phyloP scores from a whole-genome alignment of 2,329 filamentous ascomycete species.

The Didymella sp. region DNA sequence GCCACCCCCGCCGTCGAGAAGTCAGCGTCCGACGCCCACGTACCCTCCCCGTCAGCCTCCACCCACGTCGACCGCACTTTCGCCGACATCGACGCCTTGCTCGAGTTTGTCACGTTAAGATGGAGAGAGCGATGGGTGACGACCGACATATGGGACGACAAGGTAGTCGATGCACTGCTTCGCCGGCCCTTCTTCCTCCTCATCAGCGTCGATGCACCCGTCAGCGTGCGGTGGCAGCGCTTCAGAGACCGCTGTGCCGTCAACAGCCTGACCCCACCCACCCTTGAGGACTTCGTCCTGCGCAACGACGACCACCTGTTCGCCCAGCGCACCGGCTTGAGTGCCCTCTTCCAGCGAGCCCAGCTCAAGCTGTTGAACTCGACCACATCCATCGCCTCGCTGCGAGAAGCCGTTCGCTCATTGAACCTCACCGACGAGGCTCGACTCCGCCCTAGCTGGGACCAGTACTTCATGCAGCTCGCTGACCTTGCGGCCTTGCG shows the following conservation, averaged over 20 bases:
- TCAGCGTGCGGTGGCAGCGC: slow-evolving; percentile 82
- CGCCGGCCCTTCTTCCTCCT: slow-evolving; percentile 91
- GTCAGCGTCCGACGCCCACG: slow-evolving; percentile 42
- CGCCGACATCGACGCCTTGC: slow-evolving; percentile 66
- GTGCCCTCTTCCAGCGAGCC: slow-evolving; percentile 79
- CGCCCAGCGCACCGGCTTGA: slow-evolving; percentile 66
- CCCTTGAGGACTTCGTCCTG: slow-evolving; percentile 66
- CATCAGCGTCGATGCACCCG: slow-evolving; percentile 87
- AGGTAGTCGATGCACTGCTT: slow-evolving; percentile 74
- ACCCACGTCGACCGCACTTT: slow-evolving; percentile 46
- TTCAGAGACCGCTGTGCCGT: slow-evolving; percentile 67
- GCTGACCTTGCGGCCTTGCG: slow-evolving; percentile 88
- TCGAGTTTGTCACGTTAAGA: slow-evolving; percentile 83
- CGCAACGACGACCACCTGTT: slow-evolving; percentile 79
- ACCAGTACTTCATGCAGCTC: slow-evolving; percentile 98
- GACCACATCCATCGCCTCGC: slow-evolving; percentile 71
- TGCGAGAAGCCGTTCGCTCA: slow-evolving; percentile 74
- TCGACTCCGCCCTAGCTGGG: slow-evolving; percentile 88
- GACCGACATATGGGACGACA: slow-evolving; percentile 78
- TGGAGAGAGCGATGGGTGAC: slow-evolving; percentile 89
- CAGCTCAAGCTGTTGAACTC: slow-evolving; percentile 88
- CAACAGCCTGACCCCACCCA: slow-evolving; percentile 58
- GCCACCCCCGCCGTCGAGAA: slow-evolving; percentile 52
- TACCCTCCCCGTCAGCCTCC: slow-evolving; percentile 24
- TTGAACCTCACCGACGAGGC: slow-evolving; percentile 80